Base-by-base conservation (phyloP, 2,329 filamentous ascomycete species). In the Fusarium sp. region DNA sequence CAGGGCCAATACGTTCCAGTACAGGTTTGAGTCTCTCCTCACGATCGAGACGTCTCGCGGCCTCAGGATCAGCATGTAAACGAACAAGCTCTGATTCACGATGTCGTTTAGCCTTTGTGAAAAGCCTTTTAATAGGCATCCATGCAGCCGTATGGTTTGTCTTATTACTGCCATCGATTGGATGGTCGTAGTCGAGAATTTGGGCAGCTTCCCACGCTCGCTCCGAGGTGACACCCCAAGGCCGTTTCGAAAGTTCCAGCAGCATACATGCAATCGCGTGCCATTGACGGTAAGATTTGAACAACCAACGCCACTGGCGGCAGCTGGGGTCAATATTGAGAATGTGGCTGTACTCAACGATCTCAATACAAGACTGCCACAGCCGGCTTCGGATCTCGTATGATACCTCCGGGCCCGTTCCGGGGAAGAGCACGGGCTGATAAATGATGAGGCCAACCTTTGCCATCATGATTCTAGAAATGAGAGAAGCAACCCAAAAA, bases 361-460 rank as follows among this genome's bases (percentile, higher is more conserved):
- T 73, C 38, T 73, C 71, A 38, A 73, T 73, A n/a, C 70, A 73
- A 9, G 71, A 73, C 33, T 73, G 57, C 71, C 71, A 73, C 12
- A 73, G 25, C 9, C 71, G 67, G 49, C 66, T 68, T 3, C 71
- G 67, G 5, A 73, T 63, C 54, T 71, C 70, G 18, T 49, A 44
- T 7, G 71, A 73, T 4, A 56, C 67, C 10, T 73, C 62, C 6
- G 71, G 62, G 4, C 71, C 71, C 22, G 67, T 73, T 27, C 71
- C 62, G 10, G 71, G 71, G 35, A 73, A 73, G 7, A 73, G 57
- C 17, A 73, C 71, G 2, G 71, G 71, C 27, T 73, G 71, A 11
- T 73, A 73, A 14, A 73, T 65, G 22, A 73, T 63, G 18, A 73
- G 71, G 5, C 71, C 71, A 7, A 73, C 47, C 35, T 73, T 73